These are phyloP conservation scores for Gnetum montanum DNA, from an alignment of 75 land plant species.

Conservation along the genomic window DNA sequence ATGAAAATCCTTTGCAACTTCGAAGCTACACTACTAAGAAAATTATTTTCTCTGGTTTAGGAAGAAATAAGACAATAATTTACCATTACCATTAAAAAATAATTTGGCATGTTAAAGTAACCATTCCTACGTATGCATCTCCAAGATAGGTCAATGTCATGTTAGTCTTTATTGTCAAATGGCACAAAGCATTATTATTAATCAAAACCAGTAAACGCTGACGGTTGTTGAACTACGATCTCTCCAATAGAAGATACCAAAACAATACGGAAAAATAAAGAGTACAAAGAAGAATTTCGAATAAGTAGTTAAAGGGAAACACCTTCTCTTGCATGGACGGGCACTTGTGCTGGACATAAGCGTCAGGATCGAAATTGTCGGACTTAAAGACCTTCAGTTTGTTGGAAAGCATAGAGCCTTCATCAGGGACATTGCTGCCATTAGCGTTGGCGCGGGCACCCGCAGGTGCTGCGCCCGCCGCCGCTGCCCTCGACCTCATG, in stretches of 20 bases:
- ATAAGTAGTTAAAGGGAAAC: neutral
- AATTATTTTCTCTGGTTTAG: no score
- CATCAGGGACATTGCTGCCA: conserved; percentile 29
- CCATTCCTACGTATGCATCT: no score
- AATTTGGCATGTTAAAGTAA: no score
- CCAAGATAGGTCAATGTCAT: no score
- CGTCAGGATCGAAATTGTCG: conserved; percentile 59
- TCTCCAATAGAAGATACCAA: neutral
- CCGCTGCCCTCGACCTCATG: conserved; percentile 27
- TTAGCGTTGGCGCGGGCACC: conserved; percentile 13
- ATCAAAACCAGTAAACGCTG: neutral
- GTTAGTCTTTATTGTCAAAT: no score
- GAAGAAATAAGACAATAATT: no score
- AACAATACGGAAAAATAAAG: neutral
- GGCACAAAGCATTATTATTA: no score
- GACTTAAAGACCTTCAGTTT: conserved; percentile 62
- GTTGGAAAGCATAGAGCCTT: conserved; percentile 30
- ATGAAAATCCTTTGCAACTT: no score
- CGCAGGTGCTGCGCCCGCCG: conserved; percentile 16
- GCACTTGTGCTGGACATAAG: conserved; percentile 69
- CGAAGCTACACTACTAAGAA: no score
- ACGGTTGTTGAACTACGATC: neutral
- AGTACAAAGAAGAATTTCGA: neutral
- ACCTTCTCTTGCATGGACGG: conserved; percentile 93
- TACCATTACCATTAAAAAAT: no score